Evolutionary conservation across 176 grass and related monocot genomes (phyloP).

Genomic region (Oryza nivara): DNA sequence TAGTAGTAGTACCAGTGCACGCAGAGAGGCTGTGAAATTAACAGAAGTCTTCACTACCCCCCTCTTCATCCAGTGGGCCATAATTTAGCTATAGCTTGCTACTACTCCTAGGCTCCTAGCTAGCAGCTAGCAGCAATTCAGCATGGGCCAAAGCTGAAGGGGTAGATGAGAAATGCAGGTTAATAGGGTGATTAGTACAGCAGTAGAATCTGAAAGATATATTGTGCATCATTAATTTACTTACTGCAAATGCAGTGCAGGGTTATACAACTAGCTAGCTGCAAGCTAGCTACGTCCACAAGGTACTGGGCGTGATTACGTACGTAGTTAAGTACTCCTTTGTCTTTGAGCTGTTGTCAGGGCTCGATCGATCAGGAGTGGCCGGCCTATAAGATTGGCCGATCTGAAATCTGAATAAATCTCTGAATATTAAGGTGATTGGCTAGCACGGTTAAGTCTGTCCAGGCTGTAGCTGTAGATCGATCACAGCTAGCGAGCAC

Average conservation of each 20-base stretch:
- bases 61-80: constrained; percentile 11
- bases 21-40: not conserved
- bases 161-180: not conserved
- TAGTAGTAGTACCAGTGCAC: not conserved
- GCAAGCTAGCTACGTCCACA: not conserved
- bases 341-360: constrained; percentile 17
- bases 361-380: not conserved
- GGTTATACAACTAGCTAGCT: not conserved
- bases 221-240: not conserved
- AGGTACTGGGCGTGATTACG: not conserved
- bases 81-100: not conserved
- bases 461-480: not conserved
- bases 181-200: not conserved
- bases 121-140: not conserved
- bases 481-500: not conserved
- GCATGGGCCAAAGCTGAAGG: constrained; percentile 2
- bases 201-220: not conserved
- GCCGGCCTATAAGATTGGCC: not conserved
- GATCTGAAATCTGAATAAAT: not conserved
- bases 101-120: not conserved
- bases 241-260: not conserved
- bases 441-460: not conserved
- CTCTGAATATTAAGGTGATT: not conserved
- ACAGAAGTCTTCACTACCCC: not conserved
- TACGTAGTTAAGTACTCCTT: not conserved